Base-by-base conservation (phyloP, 2,329 filamentous ascomycete species). In the Seiridium cupressi region DNA sequence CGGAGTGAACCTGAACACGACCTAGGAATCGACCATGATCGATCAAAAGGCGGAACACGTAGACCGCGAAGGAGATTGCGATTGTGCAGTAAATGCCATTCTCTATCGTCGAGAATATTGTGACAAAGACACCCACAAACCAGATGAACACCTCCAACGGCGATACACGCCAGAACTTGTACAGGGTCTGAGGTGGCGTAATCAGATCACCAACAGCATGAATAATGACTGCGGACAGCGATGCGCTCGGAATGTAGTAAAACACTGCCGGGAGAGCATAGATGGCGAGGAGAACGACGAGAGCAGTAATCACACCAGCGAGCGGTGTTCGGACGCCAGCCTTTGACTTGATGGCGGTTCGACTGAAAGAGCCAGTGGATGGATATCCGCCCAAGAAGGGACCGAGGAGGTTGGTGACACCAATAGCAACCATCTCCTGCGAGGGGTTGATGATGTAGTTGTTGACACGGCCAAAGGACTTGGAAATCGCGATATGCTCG, bases 281-380 rank as follows among this genome's bases (percentile, higher is more conserved):
- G 63, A 97, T 92, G 42, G 95, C 93, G 7, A 98, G 79, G 0
- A 98, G 83, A 3, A 98, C 94, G 11, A 98, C 84, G 11, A 90
- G 58, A 0, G 91, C 93, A 6, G 93, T 97, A 64, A 98, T 91
- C 47, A 96, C 84, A 76, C 95, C 94, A 13, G 92, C 93, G 59
- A 97, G 87, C 1, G 94, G 94, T 0, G 93, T 97, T 32, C 92
- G 88, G 3, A 97, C 94, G 69, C 95, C 95, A 55, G 95, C 93
- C 76, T 98, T 98, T 4, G 94, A 95, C 76, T 97, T 96, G 77
- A 98, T 97, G 57, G 95, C 94, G 35, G 95, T 98, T 62, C 95
- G 88, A 42, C 92, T 96, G 81, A 98, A 98, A 3, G 95, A 98
- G 1, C 95, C 95, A 2, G 94, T 99, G 0, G 92, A 91, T 11